Conservation (phyloP, 345 rosid species). For the Fremontodendron californicum region DNA sequence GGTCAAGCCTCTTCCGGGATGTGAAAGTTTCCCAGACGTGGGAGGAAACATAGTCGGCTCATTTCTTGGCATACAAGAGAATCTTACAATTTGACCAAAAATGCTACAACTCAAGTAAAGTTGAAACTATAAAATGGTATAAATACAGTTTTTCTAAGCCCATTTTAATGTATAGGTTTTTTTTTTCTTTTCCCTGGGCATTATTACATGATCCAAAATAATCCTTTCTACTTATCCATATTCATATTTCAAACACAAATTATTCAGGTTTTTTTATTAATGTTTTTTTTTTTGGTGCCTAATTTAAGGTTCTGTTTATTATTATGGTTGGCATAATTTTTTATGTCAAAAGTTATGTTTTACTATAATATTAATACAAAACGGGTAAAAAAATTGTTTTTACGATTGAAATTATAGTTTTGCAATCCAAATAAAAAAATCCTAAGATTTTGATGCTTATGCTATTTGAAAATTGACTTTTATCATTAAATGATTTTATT, state of each 20-base stretch:
- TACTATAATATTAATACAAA: no score
- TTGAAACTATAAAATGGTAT: neutral
- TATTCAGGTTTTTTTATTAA: neutral
- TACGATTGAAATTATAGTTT: no score
- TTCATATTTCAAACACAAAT: neutral
- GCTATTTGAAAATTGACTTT: no score
- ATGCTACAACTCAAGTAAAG: neutral
- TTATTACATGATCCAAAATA: neutral
- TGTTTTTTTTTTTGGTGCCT: neutral
- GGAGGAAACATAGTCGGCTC: slow-evolving; percentile 87
- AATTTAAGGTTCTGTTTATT: neutral
- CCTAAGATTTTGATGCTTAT: no score
- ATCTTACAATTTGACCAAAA: slow-evolving; percentile 61
- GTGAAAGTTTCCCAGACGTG: slow-evolving; percentile 77
- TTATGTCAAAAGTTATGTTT: no score
- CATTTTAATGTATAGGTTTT: neutral
- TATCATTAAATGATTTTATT: no score
- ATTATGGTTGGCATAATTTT: neutral
- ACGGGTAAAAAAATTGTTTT: no score
- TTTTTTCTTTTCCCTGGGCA: neutral
- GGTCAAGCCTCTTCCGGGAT: slow-evolving; percentile 64
- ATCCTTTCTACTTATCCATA: neutral
- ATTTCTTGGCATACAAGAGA: slow-evolving; percentile 74
- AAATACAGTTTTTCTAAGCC: no score
- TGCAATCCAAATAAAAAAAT: no score